phyloP scores from a whole-genome alignment of 2,329 filamentous ascomycete genomes.

The Aspergillus pseudoglaucus region DNA sequence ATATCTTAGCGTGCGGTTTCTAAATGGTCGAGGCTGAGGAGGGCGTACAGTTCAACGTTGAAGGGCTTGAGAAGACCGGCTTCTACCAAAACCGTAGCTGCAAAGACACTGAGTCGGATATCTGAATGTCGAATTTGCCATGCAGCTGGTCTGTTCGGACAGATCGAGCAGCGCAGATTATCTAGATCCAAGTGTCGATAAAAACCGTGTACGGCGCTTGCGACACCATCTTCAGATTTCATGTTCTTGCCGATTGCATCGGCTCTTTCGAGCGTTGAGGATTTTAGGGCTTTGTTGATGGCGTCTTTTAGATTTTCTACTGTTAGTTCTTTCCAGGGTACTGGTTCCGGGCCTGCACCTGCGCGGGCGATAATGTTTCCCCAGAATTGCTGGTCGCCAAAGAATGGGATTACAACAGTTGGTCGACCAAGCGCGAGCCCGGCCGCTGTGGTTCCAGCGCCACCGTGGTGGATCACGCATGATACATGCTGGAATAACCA shows the following conservation, averaged over 20 bases:
- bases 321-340: slow-evolving; percentile 63
- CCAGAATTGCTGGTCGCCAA: slow-evolving; percentile 80
- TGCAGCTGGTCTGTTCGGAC: slow-evolving; percentile 61
- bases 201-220: slow-evolving; percentile 61
- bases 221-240: slow-evolving; percentile 57
- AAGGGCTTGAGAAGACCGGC: slow-evolving; percentile 60
- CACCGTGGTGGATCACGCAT: slow-evolving; percentile 79
- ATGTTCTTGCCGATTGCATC: slow-evolving; percentile 58
- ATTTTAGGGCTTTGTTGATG: slow-evolving; percentile 55
- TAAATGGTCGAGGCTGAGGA: slow-evolving; percentile 26
- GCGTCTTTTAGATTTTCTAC: slow-evolving; percentile 60
- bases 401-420: slow-evolving; percentile 80
- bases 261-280: slow-evolving; percentile 53
- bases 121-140: slow-evolving; percentile 68
- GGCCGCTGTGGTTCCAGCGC: slow-evolving; percentile 79
- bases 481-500: slow-evolving; percentile 80
- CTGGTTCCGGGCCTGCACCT: slow-evolving; percentile 64
- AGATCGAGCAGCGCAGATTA: slow-evolving; percentile 62
- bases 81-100: slow-evolving; percentile 62
- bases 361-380: slow-evolving; percentile 67
- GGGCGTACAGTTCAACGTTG: slow-evolving; percentile 62
- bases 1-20: slow-evolving; percentile 1
- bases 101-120: slow-evolving; percentile 63
- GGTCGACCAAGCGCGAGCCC: slow-evolving; percentile 76
- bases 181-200: slow-evolving; percentile 64